These are phyloP conservation scores for Lablab purpureus DNA, from an alignment of 306 rosid species.

Conservation along the genomic window DNA sequence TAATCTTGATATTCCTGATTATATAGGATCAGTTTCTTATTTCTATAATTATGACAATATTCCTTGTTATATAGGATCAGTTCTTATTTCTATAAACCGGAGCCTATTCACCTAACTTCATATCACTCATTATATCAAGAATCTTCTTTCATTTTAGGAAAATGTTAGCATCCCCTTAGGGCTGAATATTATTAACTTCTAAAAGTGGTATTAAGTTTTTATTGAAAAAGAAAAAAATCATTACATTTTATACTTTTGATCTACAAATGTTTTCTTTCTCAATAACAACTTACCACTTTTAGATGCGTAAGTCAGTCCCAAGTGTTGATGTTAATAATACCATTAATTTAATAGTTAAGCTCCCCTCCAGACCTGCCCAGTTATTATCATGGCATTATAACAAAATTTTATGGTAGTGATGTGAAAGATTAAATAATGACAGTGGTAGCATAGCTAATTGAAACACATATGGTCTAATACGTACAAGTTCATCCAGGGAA, in stretches of 20 bases:
- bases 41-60: too few relatives aligned
- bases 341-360: neutral
- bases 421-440: conserved; percentile 33
- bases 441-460: conserved; percentile 32
- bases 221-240: neutral
- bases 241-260: neutral
- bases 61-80: too few relatives aligned
- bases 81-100: too few relatives aligned
- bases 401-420: conserved; percentile 12
- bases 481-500: conserved; percentile 82
- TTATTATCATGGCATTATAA: conserved; percentile 42
- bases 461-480: conserved; percentile 48
- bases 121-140: conserved; percentile 1
- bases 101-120: conserved; percentile 34
- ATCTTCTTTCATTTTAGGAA: conserved; percentile 17
- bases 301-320: neutral
- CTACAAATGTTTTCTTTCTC: neutral
- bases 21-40: too few relatives aligned
- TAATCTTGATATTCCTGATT: too few relatives aligned
- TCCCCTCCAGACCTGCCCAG: conserved; percentile 12
- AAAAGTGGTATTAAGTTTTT: neutral
- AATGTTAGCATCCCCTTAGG: neutral
- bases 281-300: neutral
- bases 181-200: neutral
- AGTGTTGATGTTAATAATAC: neutral